Percentiles rank a stretch among this genome's conserved stretches.
Evolutionary conservation across 805 yeast species (phyloP).

Genomic region (Grigorovia yakushimaensis): DNA sequence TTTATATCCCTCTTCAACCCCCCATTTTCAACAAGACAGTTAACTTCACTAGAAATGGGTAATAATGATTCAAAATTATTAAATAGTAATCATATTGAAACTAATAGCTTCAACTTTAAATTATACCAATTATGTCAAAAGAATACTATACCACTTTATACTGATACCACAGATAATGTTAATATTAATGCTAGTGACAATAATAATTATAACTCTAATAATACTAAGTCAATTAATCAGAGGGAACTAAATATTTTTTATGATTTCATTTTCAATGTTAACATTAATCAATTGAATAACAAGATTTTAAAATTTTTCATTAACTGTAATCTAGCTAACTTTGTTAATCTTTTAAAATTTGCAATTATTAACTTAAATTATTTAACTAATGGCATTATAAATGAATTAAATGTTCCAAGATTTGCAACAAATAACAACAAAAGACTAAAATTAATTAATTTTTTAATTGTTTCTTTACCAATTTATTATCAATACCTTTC

Average conservation of each 20-base stretch:
- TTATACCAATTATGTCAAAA: not conserved
- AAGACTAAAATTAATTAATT: slow-evolving; percentile 38
- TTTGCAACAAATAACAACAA: not conserved
- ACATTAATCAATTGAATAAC: not conserved
- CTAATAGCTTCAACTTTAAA: not conserved
- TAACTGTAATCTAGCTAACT: slow-evolving; percentile 2
- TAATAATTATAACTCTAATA: not conserved
- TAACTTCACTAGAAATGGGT: slow-evolving; percentile 41
- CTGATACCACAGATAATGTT: not conserved
- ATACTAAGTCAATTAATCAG: not conserved
- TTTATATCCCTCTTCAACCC: not conserved
- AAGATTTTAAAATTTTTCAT: not conserved
- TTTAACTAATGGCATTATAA: not conserved
- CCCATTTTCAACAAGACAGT: not conserved
- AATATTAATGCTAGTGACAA: no score
- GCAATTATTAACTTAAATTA: slow-evolving; percentile 7
- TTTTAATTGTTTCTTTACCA: slow-evolving; percentile 59
- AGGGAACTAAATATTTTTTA: not conserved
- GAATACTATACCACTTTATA: not conserved
- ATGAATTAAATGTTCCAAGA: not conserved
- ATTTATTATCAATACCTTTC: slow-evolving; percentile 43
- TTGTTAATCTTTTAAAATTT: slow-evolving; percentile 34
- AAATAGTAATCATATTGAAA: not conserved
- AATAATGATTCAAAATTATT: slow-evolving; percentile 56
- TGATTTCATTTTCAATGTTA: not conserved